Evolutionary conservation across 441 rosid species (phyloP), one percentile per base, ranked within the genome.

Genomic region (Adansonia grandidieri): DNA sequence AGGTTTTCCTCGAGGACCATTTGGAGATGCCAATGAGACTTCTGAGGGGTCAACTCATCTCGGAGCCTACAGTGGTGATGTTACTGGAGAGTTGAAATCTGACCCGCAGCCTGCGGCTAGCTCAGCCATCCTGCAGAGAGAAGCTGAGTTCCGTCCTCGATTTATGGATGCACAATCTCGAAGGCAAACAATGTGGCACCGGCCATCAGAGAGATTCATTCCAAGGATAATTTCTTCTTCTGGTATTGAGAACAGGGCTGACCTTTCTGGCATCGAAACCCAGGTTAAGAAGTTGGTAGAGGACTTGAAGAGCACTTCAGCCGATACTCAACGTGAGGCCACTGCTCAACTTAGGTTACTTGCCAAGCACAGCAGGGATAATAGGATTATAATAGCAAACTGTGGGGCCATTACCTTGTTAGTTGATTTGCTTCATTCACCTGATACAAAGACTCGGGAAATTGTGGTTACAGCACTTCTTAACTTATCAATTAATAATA

Each of bases 391-490:
- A 48, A 90, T 95, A n/a, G 96, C 98, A 32, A 88, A 82, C 72
- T 91, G 86, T 1, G 90, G 96, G 80, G 93, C 96, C 50, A 88
- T 93, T 72, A 76, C 5, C 76, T 74, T 86, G 47, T 82, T 93
- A 83, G 90, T 93, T 20, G 57, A 82, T 20, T 80, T 93, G 71
- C 95, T 95, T 48, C 81, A 71, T 53, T 92, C 97, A 6, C 67
- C 82, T 1, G 96, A 95, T 51, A 10, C 79, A 24, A 78, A 37
- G 80, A 88, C 87, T 73, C 97, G 90, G 86, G 95, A 89, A 40
- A 86, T 92, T 75, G 89, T 97, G 40, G 96, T 92, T 70, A 93
- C 99, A 7, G 90, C 94, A 54, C 95, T 93, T 75, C 98, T 95
- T 74, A 95, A 95, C 85, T 77, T 93, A 64, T 92, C 99, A 22